Evolutionary conservation across 106 monocot genomes (phyloP), one percentile per base, ranked within the genome.

Genomic region (Gastrodia elata): DNA sequence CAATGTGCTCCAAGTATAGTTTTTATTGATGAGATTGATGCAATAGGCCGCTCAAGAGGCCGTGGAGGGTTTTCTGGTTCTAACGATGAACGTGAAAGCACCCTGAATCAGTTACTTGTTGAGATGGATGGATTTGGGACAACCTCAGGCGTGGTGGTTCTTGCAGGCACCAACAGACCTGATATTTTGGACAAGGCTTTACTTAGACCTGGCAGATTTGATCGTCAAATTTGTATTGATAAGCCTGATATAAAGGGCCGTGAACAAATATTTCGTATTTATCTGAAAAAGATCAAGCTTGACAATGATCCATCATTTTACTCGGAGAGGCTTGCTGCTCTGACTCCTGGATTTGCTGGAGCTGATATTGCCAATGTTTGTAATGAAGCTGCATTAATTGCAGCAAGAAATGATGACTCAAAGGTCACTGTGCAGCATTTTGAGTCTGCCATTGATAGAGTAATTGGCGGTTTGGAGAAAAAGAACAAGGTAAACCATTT

Each of bases 51-150:
- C 48, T 91, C 94, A 77, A 80, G 94, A 76, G 91, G 91, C 2
- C 84, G 94, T 64, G 94, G 94, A 27, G 94, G 94, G 4, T 86
- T 94, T 38, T 86, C 91, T 38, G 94, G 94, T 75, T 69, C 88
- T 43, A 86, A 94, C 74, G 94, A 94, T 83, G 94, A 94, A 71
- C 87, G 94, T 33, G 94, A 94, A 79, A 94, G 94, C 73, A 91
- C 94, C 14, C 73, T 94, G 35, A 94, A 94, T 56, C 94, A 94
- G 75, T 77, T 94, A 40, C 80, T 94, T 18, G 94, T 94, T 20
- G 94, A 94, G 77, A 94, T 94, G 94, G 94, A 94, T 86, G 94
- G 94, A 58, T 94, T 94, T 84, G 94, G 91, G n/a, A 91, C 94
- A 10, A 94, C 91, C 2, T 11, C 94, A 57, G 94, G 94, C n/a